Base-by-base conservation (phyloP, 768 basidiomycete species). In the Rhizopogon rudus region DNA sequence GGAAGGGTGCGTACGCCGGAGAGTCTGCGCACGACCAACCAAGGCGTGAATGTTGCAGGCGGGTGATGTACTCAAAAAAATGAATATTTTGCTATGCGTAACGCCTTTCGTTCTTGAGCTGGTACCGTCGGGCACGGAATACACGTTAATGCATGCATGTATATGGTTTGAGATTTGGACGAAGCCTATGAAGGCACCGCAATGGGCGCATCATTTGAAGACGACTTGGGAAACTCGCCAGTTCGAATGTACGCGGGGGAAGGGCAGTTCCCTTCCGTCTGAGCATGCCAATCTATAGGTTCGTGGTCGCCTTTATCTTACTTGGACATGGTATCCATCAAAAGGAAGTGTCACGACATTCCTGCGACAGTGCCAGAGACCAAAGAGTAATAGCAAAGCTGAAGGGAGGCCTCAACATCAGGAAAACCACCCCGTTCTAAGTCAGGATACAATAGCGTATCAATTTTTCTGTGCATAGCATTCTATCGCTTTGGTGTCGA, bases 31-130 rank as follows among this genome's bases (percentile, higher is more conserved):
- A 39, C n/a, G 29, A 33, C 16, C n/a, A 28, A 43, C 3, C 67
- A 68, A 25, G 68, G 59, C 35, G 68, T 70, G 12, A 68, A 68
- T 14, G 60, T 67, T 3, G 70, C 31, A 1, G 67, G 67, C 8
- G 55, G 25, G 51, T 33, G 46, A 68, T 51, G 20, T 56, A 50
- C 44, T 70, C 67, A 20, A 58, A 60, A 33, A 70, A 65, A 68
- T 55, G 45, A 66, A 70, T 16, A 68, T 62, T 17, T 62, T 62
- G 8, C 41, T 56, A 20, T 57, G 64, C 9, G 68, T 60, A 29
- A 67, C 55, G 64, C 42, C 16, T 52, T 46, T 40, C 49, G 67
- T 2, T 62, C 66, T 2, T 63, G 59, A 5, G 40, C 54, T 7
- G 68, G 68, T 35, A 68, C 31, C 31, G 1, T 9, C 31, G 1